phyloP scores from a whole-genome alignment of 2,329 filamentous ascomycete species.

The Colletotrichum sansevieriae region DNA sequence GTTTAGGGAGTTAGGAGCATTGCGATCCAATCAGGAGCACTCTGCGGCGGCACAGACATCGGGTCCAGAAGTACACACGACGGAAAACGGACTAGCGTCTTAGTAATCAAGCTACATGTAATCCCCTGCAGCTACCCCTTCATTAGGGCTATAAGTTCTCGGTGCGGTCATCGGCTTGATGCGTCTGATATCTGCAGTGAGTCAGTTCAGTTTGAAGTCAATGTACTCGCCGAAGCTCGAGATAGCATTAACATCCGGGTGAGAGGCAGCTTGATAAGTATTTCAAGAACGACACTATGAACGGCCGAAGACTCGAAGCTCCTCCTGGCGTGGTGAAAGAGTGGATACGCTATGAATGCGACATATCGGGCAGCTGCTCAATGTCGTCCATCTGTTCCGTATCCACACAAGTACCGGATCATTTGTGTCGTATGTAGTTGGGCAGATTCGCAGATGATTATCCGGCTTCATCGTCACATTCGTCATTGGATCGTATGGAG shows the following conservation, averaged over 20 bases:
- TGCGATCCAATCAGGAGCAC: no score
- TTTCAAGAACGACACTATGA: not conserved
- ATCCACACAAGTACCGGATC: constrained; percentile 2
- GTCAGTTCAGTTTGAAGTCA: not conserved
- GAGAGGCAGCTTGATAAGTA: not conserved
- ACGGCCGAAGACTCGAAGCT: constrained; percentile 17
- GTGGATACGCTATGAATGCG: not conserved
- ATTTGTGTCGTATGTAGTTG: constrained; percentile 1
- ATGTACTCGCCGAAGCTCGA: not conserved
- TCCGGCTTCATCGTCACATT: constrained; percentile 14
- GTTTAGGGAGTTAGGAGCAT: constrained; percentile 30
- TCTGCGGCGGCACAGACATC: no score
- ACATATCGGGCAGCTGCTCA: no score
- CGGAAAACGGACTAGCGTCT: not conserved
- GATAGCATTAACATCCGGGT: not conserved
- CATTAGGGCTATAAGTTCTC: not conserved
- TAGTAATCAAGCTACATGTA: constrained; percentile 17
- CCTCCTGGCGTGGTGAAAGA: not conserved
- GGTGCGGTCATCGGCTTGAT: not conserved
- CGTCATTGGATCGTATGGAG: constrained; percentile 25
- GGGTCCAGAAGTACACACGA: no score
- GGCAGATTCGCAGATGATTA: constrained; percentile 21
- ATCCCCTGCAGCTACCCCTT: not conserved
- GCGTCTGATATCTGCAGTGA: not conserved
- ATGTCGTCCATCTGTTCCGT: not conserved